Evolutionary conservation across 495 filamentous ascomycete genomes (phyloP), one percentile per base, ranked within the genome.

Genomic region (Darksidea phi): DNA sequence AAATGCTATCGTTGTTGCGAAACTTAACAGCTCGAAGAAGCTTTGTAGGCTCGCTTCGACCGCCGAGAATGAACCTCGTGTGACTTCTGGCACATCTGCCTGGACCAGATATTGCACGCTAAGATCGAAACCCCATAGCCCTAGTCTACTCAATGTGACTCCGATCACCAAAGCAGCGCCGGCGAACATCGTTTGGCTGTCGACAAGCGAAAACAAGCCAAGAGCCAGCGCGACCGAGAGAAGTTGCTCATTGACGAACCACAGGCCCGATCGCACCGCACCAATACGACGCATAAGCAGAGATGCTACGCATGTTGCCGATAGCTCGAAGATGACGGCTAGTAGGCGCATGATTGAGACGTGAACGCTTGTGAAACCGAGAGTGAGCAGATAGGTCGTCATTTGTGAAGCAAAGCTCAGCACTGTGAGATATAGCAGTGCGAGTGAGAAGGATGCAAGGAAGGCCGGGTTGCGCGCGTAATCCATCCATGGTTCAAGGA

Each of bases 101-200:
- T 89, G 87, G 0, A 89, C 75, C 12, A 89, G 77, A 46, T 78
- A 76, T 64, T 90, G 87, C 7, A 75, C 81, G 25, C 77, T 82
- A 1, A 90, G 72, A 66, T 90, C 87, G 58, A 84, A 89, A 0
- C 85, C 83, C 80, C 87, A 84, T 0, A 90, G 74, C 0, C 87
- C 87, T 6, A 88, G 36, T 0, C 87, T 76, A 53, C 85, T 88
- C 11, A 86, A 26, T 0, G 79, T 77, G 0, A 83, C 79, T 0
- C 80, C 83, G 3, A 66, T 70, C 1, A 81, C 77, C 13, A 88
- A 70, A 1, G 81, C 74, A 0, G 77, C 52, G 6, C 45, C 21
- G 20, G 68, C 48, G 24, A 45, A 32, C 61, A 52, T 11, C 37
- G 47, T 6, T 54, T 47, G 34, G 2, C 6, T 59, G 61, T 5